Conservation (phyloP, 2,329 filamentous ascomycete species). For the Ambrosiella xylebori region DNA sequence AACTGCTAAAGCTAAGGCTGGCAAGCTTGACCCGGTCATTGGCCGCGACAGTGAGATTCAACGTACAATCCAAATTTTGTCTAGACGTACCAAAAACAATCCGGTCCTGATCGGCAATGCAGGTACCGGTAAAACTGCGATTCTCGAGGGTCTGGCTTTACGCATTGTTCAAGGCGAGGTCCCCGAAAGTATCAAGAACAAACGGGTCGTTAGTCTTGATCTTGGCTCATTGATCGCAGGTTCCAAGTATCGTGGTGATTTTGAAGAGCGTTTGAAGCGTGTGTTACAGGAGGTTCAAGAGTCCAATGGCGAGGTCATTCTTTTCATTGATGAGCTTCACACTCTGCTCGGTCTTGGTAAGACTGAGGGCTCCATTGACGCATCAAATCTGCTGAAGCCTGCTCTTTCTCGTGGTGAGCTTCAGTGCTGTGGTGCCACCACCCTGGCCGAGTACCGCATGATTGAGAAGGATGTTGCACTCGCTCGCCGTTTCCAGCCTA, state of each 20-base stretch:
- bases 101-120: slow-evolving; percentile 85
- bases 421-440: slow-evolving; percentile 91
- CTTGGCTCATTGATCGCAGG: slow-evolving; percentile 87
- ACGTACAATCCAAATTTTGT: slow-evolving; percentile 84
- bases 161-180: slow-evolving; percentile 86
- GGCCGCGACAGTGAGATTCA: slow-evolving; percentile 84
- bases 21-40: slow-evolving; percentile 91
- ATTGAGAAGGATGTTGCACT: slow-evolving; percentile 95
- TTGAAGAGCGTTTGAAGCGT: slow-evolving; percentile 82
- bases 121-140: slow-evolving; percentile 86
- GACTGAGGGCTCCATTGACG: slow-evolving; percentile 90
- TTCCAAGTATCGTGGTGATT: slow-evolving; percentile 88
- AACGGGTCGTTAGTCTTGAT: slow-evolving; percentile 73
- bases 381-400: slow-evolving; percentile 85
- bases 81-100: slow-evolving; percentile 86
- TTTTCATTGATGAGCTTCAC: slow-evolving; percentile 92
- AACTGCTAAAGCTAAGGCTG: slow-evolving; percentile 66
- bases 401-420: slow-evolving; percentile 83
- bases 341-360: slow-evolving; percentile 84
- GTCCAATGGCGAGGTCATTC: slow-evolving; percentile 72
- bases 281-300: slow-evolving; percentile 84
- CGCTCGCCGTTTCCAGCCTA: slow-evolving; percentile 84
- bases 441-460: slow-evolving; percentile 72
- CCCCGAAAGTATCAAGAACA: slow-evolving; percentile 89
- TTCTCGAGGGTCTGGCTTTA: slow-evolving; percentile 76